Percentiles rank a stretch among this genome's conserved stretches.
Conservation (phyloP, 2,329 filamentous ascomycete species). For the Ophiostoma pallidulum region DNA sequence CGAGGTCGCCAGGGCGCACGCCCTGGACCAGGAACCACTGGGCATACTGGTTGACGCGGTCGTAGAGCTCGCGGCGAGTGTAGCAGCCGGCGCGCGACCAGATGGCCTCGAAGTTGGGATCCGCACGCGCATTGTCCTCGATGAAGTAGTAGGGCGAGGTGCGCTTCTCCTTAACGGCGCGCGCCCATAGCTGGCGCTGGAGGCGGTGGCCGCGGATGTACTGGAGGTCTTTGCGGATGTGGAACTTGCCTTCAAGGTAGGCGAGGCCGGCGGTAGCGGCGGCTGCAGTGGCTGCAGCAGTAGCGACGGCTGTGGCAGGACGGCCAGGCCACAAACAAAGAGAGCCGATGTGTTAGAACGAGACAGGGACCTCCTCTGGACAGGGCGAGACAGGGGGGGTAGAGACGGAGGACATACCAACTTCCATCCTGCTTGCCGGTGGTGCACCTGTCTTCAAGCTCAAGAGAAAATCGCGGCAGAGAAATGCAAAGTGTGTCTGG, state of each 20-base stretch:
- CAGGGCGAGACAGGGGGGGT: no score
- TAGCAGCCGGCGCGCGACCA: constrained; percentile 57
- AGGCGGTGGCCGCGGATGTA: constrained; percentile 34
- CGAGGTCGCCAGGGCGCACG: constrained; percentile 49
- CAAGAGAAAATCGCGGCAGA: no score
- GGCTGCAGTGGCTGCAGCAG: constrained; percentile 20
- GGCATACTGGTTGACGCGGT: constrained; percentile 50
- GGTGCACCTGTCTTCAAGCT: no score
- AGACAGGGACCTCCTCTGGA: no score
- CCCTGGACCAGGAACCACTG: constrained; percentile 52
- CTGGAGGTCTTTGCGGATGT: constrained; percentile 52
- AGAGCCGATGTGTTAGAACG: neutral
- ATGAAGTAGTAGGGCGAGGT: constrained; percentile 58
- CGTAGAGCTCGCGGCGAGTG: constrained; percentile 47
- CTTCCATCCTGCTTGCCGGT: neutral
- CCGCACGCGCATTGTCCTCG: constrained; percentile 42
- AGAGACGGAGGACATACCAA: constrained; percentile 1
- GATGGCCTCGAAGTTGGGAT: constrained; percentile 48
- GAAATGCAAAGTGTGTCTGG: no score
- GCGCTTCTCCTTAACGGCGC: constrained; percentile 42
- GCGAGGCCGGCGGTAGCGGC: constrained; percentile 32
- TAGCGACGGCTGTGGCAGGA: constrained; percentile 17
- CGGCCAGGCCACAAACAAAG: no score
- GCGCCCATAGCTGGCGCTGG: constrained; percentile 34
- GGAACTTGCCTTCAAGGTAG: constrained; percentile 62